Evolutionary conservation across 495 filamentous ascomycete genomes (phyloP).

Genomic region (Tuber aestivum): DNA sequence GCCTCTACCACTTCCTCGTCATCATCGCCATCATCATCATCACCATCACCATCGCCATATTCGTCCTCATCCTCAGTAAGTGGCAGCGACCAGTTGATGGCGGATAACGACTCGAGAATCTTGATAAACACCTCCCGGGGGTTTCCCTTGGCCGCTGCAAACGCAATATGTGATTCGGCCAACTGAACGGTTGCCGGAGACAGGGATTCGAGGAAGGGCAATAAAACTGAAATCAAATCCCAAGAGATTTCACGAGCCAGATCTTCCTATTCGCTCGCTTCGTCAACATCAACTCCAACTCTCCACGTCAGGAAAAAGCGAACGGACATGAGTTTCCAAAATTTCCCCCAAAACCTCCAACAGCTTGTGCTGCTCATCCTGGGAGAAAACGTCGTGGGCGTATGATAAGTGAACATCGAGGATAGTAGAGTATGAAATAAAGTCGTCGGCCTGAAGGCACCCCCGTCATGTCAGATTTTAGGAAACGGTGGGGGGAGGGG

Average conservation of each 20-base stretch:
- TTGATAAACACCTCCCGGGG: constrained; percentile 90
- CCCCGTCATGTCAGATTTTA: constrained; percentile 9
- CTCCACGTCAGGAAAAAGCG: not conserved
- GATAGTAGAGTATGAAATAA: constrained; percentile 42
- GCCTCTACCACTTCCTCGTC: constrained; percentile 32
- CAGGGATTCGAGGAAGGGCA: constrained; percentile 65
- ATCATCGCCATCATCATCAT: constrained; percentile 25
- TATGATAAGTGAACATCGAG: constrained; percentile 43
- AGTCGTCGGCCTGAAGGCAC: constrained; percentile 37
- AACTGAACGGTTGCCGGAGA: constrained; percentile 48
- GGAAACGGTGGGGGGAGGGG: not conserved
- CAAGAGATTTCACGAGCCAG: constrained; percentile 90
- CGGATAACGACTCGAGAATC: constrained; percentile 61
- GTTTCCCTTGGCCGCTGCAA: constrained; percentile 73
- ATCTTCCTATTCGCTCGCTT: constrained; percentile 41
- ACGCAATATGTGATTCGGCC: constrained; percentile 30
- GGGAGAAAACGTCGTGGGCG: constrained; percentile 35
- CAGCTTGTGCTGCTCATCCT: constrained; percentile 37
- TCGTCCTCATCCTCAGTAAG: constrained; percentile 49
- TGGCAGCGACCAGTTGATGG: constrained; percentile 52
- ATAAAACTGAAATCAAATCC: constrained; percentile 83
- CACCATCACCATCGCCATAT: constrained; percentile 38
- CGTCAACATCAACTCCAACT: constrained; percentile 12
- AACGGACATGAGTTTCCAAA: constrained; percentile 34
- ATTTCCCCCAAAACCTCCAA: constrained; percentile 32